Conservation (phyloP, 352 stramenopile genomes). For the Globisporangium middletonii region DNA sequence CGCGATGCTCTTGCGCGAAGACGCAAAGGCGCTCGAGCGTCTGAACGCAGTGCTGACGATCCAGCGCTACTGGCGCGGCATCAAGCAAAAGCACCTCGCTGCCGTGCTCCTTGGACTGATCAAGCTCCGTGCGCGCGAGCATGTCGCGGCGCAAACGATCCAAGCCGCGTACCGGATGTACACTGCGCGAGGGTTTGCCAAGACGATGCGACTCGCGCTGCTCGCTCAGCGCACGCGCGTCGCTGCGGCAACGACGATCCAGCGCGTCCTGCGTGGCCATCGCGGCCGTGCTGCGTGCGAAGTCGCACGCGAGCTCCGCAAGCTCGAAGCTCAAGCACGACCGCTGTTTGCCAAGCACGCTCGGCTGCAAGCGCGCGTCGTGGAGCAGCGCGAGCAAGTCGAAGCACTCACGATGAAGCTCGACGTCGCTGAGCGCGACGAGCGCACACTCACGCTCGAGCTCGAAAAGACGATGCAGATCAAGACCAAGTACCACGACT, state of each 20-base stretch:
- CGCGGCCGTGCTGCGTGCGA: conserved; percentile 63
- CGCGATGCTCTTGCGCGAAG: conserved; percentile 26
- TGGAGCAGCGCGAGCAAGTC: conserved; percentile 49
- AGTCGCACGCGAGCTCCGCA: conserved; percentile 64
- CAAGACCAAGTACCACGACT: conserved; percentile 85
- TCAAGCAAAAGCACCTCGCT: conserved; percentile 70
- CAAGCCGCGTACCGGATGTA: conserved; percentile 60
- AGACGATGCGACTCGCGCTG: conserved; percentile 48
- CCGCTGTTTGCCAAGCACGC: conserved; percentile 63
- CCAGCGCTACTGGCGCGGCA: conserved; percentile 68
- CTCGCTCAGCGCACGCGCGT: conserved; percentile 34
- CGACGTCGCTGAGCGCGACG: conserved; percentile 39
- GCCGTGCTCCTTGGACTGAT: conserved; percentile 65
- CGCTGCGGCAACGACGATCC: conserved; percentile 49
- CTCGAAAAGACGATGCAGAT: conserved; percentile 82
- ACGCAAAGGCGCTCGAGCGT: conserved; percentile 30
- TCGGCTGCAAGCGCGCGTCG: conserved; percentile 30
- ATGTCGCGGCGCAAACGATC: conserved; percentile 48
- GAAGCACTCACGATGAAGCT: conserved; percentile 32
- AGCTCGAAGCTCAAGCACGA: conserved; percentile 65
- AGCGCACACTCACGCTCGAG: conserved; percentile 51
- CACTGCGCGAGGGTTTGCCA: conserved; percentile 51
- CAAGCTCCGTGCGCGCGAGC: conserved; percentile 53
- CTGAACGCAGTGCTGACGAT: conserved; percentile 64
- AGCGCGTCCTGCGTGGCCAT: conserved; percentile 76